Conservation (phyloP, 139 green algal species). For the Yamagishiella unicocca region DNA sequence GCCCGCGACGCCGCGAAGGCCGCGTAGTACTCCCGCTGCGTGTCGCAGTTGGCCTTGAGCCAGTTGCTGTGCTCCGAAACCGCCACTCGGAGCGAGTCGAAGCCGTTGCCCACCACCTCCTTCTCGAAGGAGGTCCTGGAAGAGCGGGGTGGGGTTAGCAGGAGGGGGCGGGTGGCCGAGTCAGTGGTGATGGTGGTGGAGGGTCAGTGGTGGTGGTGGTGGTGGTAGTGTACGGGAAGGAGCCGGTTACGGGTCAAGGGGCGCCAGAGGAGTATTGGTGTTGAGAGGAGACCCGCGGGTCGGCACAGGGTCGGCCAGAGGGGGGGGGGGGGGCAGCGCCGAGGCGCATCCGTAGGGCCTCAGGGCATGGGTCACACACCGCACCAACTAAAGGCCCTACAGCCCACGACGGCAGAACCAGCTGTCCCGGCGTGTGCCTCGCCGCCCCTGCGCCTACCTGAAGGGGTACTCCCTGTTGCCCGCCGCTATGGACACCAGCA, state of each 20-base stretch:
- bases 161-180: background rate
- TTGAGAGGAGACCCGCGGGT: too few relatives aligned
- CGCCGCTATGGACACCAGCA: constrained; percentile 57
- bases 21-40: constrained; percentile 80
- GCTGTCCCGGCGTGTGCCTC: background rate
- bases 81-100: constrained; percentile 19
- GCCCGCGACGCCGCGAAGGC: constrained; percentile 29
- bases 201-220: background rate
- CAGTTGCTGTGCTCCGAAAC: constrained; percentile 82
- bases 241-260: too few relatives aligned
- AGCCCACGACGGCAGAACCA: too few relatives aligned
- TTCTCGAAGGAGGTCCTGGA: constrained; percentile 41
- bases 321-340: constrained; percentile 53
- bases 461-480: constrained; percentile 46
- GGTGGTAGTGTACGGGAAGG: too few relatives aligned
- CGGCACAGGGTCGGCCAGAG: background rate
- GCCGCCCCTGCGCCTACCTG: background rate
- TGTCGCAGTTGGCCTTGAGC: constrained; percentile 82
- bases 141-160: background rate
- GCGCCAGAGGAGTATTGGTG: too few relatives aligned
- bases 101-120: constrained; percentile 41
- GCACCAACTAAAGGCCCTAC: too few relatives aligned
- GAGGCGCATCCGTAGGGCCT: too few relatives aligned
- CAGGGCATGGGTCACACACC: too few relatives aligned
- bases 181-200: background rate